Conservation (phyloP, 139 green algal species). For the Dunaliella sp. region DNA sequence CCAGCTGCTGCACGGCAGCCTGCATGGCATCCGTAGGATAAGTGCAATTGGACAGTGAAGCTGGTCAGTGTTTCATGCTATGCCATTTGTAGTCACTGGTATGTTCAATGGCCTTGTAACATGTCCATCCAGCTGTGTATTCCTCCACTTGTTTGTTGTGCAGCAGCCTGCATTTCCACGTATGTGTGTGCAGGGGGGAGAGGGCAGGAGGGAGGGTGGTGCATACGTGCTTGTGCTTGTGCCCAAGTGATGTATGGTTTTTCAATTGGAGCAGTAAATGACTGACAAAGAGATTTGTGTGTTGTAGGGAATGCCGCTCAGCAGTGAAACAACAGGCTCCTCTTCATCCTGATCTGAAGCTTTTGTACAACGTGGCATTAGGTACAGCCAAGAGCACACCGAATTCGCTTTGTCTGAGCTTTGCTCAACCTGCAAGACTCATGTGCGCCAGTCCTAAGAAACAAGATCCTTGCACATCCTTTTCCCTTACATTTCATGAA, state of each 20-base stretch:
- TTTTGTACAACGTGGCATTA: too few species aligned
- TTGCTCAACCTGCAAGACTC: too few species aligned
- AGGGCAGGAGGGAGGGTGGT: background rate
- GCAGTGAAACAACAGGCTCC: too few species aligned
- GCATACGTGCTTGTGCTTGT: background rate
- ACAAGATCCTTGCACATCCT: too few species aligned
- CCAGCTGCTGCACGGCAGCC: constrained; percentile 20
- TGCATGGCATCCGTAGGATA: too few species aligned
- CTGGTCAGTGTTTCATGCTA: background rate
- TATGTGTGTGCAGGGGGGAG: background rate
- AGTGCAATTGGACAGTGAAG: too few species aligned
- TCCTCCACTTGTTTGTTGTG: background rate
- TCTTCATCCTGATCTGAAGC: too few species aligned
- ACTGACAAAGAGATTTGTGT: background rate
- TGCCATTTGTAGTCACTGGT: background rate
- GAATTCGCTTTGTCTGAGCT: too few species aligned
- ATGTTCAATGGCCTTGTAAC: background rate
- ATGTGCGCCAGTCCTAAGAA: too few species aligned
- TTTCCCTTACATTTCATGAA: too few species aligned
- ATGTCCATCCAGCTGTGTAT: background rate
- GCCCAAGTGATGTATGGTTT: background rate
- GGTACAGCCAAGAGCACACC: too few species aligned
- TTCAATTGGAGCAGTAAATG: background rate
- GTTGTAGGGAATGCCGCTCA: background rate
- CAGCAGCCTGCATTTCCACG: background rate